phyloP scores from a whole-genome alignment of 164 flowering plant genomes.

The Stephania yunnanensis region DNA sequence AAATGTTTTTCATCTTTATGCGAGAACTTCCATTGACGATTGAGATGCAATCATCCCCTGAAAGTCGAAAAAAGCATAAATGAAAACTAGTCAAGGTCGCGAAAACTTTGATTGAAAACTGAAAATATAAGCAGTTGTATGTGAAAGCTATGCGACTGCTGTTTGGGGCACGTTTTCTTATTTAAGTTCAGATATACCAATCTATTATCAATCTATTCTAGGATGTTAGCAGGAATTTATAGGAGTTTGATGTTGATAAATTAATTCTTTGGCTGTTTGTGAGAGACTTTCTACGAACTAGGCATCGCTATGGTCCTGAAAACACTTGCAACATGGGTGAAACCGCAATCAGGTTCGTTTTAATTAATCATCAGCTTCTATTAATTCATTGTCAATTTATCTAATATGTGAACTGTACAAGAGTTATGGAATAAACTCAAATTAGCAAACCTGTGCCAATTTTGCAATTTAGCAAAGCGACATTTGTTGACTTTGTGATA shows the following conservation, averaged over 20 bases:
- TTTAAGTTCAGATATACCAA: neutral
- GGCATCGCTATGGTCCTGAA: neutral
- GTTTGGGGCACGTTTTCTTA: neutral
- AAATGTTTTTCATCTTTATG: slow-evolving; percentile 38
- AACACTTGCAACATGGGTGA: neutral
- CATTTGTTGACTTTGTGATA: slow-evolving; percentile 66
- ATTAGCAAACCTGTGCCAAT: slow-evolving; percentile 78
- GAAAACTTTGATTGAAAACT: neutral
- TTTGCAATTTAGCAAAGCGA: slow-evolving; percentile 58
- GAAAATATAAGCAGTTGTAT: neutral
- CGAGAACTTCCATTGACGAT: slow-evolving; percentile 74
- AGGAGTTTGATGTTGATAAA: neutral
- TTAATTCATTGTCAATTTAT: neutral
- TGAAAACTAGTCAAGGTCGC: neutral
- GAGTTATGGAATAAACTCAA: neutral
- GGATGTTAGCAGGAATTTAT: neutral
- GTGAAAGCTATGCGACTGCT: neutral
- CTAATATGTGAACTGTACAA: neutral
- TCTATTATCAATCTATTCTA: neutral
- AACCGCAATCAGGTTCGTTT: neutral
- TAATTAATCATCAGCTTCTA: neutral
- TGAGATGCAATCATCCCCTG: slow-evolving; percentile 89
- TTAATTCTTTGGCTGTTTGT: neutral
- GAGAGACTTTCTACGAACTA: neutral
- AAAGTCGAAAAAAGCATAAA: slow-evolving; percentile 4